Conservation (phyloP, 768 basidiomycete species). For the Lanmaoa rubissima region DNA sequence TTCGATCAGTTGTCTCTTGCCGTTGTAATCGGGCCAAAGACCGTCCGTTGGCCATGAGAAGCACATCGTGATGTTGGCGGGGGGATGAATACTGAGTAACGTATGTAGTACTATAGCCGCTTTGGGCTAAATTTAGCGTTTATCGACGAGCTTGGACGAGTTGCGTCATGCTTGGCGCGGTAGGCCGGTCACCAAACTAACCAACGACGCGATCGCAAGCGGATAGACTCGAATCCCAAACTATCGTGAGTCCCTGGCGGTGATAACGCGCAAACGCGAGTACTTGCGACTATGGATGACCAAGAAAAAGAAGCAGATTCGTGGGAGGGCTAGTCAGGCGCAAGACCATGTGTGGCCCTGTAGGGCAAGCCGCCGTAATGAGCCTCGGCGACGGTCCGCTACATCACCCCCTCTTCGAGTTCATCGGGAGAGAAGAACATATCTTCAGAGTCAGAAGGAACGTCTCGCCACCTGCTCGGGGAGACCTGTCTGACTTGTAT, state of each 20-base stretch:
- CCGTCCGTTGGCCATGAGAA: background rate
- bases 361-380: no score
- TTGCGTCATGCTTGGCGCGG: no score
- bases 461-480: slow-evolving; percentile 74
- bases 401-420: slow-evolving; percentile 60
- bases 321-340: slow-evolving; percentile 47
- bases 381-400: slow-evolving; percentile 38
- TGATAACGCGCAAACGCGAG: slow-evolving; percentile 36
- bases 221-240: slow-evolving; percentile 31
- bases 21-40: background rate
- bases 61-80: no score
- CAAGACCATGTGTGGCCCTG: no score
- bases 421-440: slow-evolving; percentile 73
- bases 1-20: background rate
- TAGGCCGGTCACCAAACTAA: no score
- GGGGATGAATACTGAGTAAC: no score
- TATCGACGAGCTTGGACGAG: no score
- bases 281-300: slow-evolving; percentile 46
- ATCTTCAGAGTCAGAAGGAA: slow-evolving; percentile 85
- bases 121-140: no score
- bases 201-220: no score
- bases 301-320: slow-evolving; percentile 34
- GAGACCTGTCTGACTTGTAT: slow-evolving; percentile 34
- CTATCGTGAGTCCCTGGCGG: slow-evolving; percentile 43
- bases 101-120: background rate